Base-by-base conservation (phyloP, 371 early-diverging fungal genomes). In the Apophysomyces elegans region DNA sequence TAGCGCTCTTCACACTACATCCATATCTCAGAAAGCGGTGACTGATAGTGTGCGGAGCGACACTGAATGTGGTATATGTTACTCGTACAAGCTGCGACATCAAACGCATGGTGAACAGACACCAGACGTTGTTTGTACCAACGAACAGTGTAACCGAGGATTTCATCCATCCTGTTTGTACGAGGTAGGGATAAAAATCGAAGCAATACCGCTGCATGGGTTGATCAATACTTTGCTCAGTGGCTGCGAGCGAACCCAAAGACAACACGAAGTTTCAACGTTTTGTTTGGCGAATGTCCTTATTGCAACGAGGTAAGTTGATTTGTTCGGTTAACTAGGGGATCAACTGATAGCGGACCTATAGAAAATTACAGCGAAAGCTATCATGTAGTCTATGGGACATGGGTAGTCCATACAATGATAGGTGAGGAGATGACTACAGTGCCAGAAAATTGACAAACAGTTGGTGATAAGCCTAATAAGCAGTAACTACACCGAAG, bases 51-150 rank as follows among this genome's bases (percentile, higher is more conserved):
- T 37, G 32, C 50, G 44, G 18, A 62, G 46, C 12, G 79, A 81
- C 38, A 68, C 73, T 35, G 81, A 76, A 43, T 81, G 81, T 50
- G 79, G 75, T 36, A 81, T 81, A 43, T 81, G 81, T 35, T 81
- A 78, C 58, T 62, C 75, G 36, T 81, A 78, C 47, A 77, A 75
- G 37, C 50, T 81, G 9, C 61, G 71, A n/a, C 61, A 67, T 6
- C 36, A 37, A 58, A 32, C n/a, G 6, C 44, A 13, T 4, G 58
- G 50, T 11, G 26, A 36, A 21, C 50, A 58, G n/a, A 69, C 70
- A n/a, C 81, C 81, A 1, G 71, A 74, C 35, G 60, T 63, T 1
- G 66, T 78, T 16, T 81, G 81, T 44, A 58, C 39, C 7, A 74
- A 78, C 16, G 58, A 62, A 9, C 68, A 64, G 43, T 81, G 81